Evolutionary conservation across 495 filamentous ascomycete species (phyloP), one percentile per base, ranked within the genome.

Genomic region (Eremomyces bilateralis): DNA sequence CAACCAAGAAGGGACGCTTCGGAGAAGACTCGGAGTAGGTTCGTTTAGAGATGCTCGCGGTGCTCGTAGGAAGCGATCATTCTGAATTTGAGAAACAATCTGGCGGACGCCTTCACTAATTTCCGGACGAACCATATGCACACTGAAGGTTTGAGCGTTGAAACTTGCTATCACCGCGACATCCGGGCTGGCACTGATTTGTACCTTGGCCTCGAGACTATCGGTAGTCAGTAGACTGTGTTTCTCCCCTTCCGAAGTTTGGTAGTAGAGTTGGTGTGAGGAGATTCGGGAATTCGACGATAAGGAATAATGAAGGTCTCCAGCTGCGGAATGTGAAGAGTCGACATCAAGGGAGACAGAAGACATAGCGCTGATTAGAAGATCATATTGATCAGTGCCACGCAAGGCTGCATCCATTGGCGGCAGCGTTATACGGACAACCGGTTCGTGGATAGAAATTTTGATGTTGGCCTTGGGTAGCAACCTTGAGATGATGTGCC

Each of bases 401-500:
- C 49, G 53, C 15, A 57, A 53, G 30, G 71, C 67, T 8, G 69
- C 60, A 38, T 80, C 73, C 34, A 71, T 63, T 0, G 74, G 68
- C 4, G 84, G 85, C 19, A 99, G 63, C 1, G 82, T 64, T 44
- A 95, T 81, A 42, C 88, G 72, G 43, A 93, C 46, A 11, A 95
- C 90, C 1, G 88, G 88, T 51, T 99, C 90, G 44, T 95, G 85
- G 46, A 99, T 73, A 2, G 85, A 93, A 27, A 94, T 69, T 46
- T 95, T 95, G 50, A 94, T 76, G 51, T 62, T 88, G 10, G 88
- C 80, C 53, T 99, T 99, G 2, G 88, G 88, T 2, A 99, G 65
- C 11, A 95, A 63, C 29, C 81, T 69, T n/a, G 84, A 90, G 20
- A 95, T 76, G 15, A 97, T 54, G 39, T 69, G 69, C 20, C 21